Percentiles rank a stretch among this genome's conserved stretches.
These are phyloP conservation scores for Mortierella sp. DNA, from an alignment of 371 early-diverging fungal genomes.

Conservation along the genomic window DNA sequence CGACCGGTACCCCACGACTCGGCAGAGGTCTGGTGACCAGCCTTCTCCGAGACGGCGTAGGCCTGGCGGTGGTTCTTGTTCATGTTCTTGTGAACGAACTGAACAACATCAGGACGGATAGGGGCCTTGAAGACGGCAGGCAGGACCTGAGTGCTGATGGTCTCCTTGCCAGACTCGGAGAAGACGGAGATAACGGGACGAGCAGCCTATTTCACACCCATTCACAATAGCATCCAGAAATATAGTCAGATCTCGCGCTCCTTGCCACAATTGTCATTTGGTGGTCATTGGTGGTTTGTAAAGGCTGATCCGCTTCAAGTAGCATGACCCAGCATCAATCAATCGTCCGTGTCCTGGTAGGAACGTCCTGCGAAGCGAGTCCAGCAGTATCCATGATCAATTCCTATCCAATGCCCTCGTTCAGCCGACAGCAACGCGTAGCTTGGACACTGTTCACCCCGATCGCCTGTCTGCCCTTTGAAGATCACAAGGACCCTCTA, in stretches of 20 bases:
- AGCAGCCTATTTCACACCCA: constrained; percentile 60
- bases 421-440: background rate
- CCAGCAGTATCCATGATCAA: no score
- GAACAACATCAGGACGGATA: constrained; percentile 98
- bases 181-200: constrained; percentile 94
- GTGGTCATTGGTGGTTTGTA: no score
- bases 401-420: no score
- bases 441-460: background rate
- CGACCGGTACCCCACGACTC: constrained; percentile 99
- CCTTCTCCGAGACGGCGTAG: constrained; percentile 97
- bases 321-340: no score
- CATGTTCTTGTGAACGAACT: constrained; percentile 97
- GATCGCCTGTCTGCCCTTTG: background rate
- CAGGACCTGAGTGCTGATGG: constrained; percentile 82
- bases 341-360: no score
- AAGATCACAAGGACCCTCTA: no score
- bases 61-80: constrained; percentile 99
- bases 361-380: no score
- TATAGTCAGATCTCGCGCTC: constrained; percentile 3
- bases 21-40: constrained; percentile 99
- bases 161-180: constrained; percentile 81
- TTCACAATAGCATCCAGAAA: background rate
- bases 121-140: constrained; percentile 99
- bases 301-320: no score
- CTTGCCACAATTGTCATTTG: no score